Conservation (phyloP, 495 filamentous ascomycete species). For the Xylaria telfairii region DNA sequence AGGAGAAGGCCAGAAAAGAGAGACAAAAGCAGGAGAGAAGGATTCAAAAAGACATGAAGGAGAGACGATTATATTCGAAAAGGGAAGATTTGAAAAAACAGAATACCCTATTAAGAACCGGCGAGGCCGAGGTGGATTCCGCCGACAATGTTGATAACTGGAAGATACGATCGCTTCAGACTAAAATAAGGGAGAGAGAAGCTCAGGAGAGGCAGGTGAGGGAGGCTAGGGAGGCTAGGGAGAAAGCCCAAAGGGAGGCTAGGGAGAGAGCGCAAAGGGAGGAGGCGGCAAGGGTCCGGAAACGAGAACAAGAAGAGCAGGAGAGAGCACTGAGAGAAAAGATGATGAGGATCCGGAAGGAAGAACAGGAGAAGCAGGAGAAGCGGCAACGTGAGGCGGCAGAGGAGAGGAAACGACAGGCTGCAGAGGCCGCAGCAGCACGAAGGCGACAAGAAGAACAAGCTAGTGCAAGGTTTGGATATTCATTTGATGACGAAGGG, state of each 20-base stretch:
- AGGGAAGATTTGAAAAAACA: conserved; percentile 27
- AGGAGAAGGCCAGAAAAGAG: conserved; percentile 41
- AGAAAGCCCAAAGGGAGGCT: conserved; percentile 5
- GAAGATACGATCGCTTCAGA: not conserved
- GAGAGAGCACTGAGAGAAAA: no score
- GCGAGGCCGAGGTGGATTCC: not conserved
- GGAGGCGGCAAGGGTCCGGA: conserved; percentile 22
- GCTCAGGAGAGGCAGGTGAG: conserved; percentile 18
- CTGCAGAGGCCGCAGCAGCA: not conserved
- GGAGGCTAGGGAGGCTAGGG: not conserved
- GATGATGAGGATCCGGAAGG: not conserved
- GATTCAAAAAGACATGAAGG: conserved; percentile 40
- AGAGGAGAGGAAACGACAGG: conserved; percentile 13
- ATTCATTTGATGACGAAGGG: conserved; percentile 1
- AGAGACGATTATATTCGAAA: conserved; percentile 32
- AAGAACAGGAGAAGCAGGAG: not conserved
- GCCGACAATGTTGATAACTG: not conserved
- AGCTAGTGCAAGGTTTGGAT: not conserved
- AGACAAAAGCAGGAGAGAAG: conserved; percentile 40
- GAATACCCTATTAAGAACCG: conserved; percentile 29
- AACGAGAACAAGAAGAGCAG: conserved; percentile 31
- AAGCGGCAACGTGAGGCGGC: conserved; percentile 22
- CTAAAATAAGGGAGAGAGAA: not conserved
- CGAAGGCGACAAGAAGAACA: conserved; percentile 4
- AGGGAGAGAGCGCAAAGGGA: conserved; percentile 26